Evolutionary conservation across 1,284 basidiomycete genomes (phyloP).

Genomic region (Irpex sp.): DNA sequence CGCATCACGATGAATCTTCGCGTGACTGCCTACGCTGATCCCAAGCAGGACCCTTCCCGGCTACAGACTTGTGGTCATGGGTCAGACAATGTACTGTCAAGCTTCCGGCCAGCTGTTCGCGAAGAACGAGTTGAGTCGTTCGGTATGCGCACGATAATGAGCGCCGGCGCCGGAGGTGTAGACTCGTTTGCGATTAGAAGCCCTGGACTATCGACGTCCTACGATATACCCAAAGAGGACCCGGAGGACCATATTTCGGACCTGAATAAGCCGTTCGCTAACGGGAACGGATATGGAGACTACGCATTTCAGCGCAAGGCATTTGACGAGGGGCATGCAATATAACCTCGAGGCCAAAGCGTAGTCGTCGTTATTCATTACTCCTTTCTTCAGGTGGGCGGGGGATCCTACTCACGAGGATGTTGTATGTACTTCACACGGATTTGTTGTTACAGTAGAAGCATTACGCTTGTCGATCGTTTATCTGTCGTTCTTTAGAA

Average conservation of each 20-base stretch:
- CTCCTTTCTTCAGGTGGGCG: background rate
- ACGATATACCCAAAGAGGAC: background rate
- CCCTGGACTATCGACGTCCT: background rate
- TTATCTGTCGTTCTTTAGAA: background rate
- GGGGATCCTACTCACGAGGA: background rate
- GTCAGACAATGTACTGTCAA: background rate
- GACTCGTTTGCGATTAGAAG: background rate
- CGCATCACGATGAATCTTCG: background rate
- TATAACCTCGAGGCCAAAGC: background rate
- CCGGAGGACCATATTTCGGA: background rate
- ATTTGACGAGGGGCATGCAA: background rate
- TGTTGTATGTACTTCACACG: background rate
- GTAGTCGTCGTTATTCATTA: background rate
- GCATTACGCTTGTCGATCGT: background rate
- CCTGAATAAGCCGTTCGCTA: background rate
- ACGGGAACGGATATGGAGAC: background rate
- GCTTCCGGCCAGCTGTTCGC: background rate
- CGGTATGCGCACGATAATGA: background rate
- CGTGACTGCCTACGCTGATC: background rate
- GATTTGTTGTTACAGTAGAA: background rate
- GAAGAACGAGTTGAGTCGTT: background rate
- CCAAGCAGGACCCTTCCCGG: background rate
- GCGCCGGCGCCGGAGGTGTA: background rate
- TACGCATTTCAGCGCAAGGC: background rate
- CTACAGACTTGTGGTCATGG: background rate